These are phyloP conservation scores for Trichoderma lentiforme DNA, from an alignment of 2,329 filamentous ascomycete genomes.

Conservation along the genomic window DNA sequence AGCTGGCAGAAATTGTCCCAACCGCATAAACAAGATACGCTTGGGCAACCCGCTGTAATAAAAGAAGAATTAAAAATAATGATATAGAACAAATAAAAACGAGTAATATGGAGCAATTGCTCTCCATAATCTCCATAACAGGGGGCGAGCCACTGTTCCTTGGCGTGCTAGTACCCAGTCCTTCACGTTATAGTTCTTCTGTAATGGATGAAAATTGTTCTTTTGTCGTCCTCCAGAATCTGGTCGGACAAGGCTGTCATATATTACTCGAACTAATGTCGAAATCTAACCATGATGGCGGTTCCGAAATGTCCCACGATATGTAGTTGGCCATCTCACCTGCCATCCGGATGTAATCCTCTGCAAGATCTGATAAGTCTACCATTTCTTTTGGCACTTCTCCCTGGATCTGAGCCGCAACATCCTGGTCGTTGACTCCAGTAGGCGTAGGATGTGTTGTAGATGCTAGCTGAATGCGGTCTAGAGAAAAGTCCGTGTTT, in stretches of 20 bases:
- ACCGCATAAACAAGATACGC: neutral
- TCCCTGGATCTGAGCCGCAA: neutral
- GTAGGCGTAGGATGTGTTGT: constrained; percentile 3
- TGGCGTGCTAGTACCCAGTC: neutral
- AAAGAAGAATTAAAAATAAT: neutral
- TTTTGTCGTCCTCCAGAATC: neutral
- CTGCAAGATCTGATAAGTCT: neutral
- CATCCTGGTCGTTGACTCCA: neutral
- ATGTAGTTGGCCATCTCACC: constrained; percentile 13
- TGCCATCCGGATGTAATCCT: constrained; percentile 13
- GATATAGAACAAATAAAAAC: neutral
- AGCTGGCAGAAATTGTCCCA: neutral
- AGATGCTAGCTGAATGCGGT: constrained; percentile 10
- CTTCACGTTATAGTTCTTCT: neutral
- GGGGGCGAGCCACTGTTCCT: neutral
- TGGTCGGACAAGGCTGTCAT: neutral
- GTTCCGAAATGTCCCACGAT: constrained; percentile 13
- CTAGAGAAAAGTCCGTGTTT: neutral
- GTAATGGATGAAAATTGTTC: neutral
- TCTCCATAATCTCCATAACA: neutral
- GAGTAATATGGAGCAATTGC: neutral
- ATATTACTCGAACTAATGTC: constrained; percentile 8
- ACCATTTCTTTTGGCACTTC: neutral
- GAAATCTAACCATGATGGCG: constrained; percentile 4
- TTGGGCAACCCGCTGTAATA: neutral